Evolutionary conservation across 257 asterid genomes (phyloP), one percentile per base, ranked within the genome.

Genomic region (Solanum rostratum): DNA sequence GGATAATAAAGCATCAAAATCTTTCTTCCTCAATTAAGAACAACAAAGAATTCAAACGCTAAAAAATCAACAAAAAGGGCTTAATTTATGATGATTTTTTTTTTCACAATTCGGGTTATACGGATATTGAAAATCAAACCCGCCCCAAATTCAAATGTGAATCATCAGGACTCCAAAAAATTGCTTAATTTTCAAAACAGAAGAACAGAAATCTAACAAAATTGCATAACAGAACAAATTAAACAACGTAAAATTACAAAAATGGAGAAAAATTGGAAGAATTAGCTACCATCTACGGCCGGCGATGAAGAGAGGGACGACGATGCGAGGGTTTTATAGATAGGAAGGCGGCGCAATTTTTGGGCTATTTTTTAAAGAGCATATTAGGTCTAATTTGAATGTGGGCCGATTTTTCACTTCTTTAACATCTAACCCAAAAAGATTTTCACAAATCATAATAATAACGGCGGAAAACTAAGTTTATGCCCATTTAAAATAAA

Each of bases 41-140:
- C 0, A 60, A 27, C 1, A 63, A 65, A 65, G 12, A 14, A 12
- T 29, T 12, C 1, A 24, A 65, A n/a, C 15, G 74, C 45, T 66
- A 15, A 66, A 83, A 71, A 83, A 54, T 45, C 87, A 66, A 79
- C 74, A 63, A 80, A 50, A 53, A 84, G 29, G 22, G 82, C 74
- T 86, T 54, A 6, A 19, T 85, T 55, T 86, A 46, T 50, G 20
- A 86, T 80, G 84, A 74, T 22, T 74, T 46, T 41, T 33, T n/a
- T 7, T 43, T 22, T 22, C 15, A 14, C 59, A 22, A 0, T 74
- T 22, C 19, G 41, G 81, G 13, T 74, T 16, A 22, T 74, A 10
- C 79, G 19, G 57, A n/a, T 45, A 73, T 73, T 4, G 19, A 33
- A n/a, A 45, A 45, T 74, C 0, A 22, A 46, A 74, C 16, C 81